A percentile compares a stretch with the other conserved stretches of the same genome.
phyloP scores from a whole-genome alignment of 495 filamentous ascomycete genomes.

The Daldinia decipiens region DNA sequence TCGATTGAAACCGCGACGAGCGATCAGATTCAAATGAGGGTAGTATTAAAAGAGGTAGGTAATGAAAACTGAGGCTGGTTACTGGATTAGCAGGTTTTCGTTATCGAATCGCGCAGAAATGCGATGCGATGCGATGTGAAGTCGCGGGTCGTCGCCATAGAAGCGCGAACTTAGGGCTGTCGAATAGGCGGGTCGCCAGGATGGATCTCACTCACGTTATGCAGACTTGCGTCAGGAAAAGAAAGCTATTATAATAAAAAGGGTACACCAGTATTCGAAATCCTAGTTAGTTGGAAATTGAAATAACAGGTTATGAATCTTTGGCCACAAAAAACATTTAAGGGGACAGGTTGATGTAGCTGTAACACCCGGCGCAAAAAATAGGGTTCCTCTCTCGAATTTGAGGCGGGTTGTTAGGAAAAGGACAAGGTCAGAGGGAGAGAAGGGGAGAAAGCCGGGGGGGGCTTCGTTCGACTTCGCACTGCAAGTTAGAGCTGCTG shows the following conservation, averaged over 20 bases:
- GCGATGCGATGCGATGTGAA: slow-evolving; percentile 37
- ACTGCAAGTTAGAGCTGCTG: slow-evolving; percentile 27
- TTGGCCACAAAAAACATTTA: slow-evolving; percentile 21
- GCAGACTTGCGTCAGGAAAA: slow-evolving; percentile 25
- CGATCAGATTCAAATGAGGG: slow-evolving; percentile 9
- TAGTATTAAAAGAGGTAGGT: slow-evolving; percentile 31
- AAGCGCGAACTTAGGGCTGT: slow-evolving; percentile 34
- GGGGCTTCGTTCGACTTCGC: slow-evolving; percentile 39
- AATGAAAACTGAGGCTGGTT: slow-evolving; percentile 35
- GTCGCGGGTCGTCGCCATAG: slow-evolving; percentile 40
- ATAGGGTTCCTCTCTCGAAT: slow-evolving; percentile 22
- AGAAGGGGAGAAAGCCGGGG: slow-evolving; percentile 35
- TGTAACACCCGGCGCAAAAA: slow-evolving; percentile 47
- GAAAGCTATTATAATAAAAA: slow-evolving; percentile 18
- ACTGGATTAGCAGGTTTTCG: slow-evolving; percentile 49
- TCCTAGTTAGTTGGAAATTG: background rate
- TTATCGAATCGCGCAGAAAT: slow-evolving; percentile 34
- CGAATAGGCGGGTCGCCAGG: slow-evolving; percentile 45
- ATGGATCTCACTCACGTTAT: slow-evolving; percentile 50
- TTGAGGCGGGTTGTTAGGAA: slow-evolving; percentile 38
- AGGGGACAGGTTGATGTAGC: slow-evolving; percentile 35
- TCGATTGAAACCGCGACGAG: slow-evolving; percentile 16
- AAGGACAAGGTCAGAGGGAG: slow-evolving; percentile 30
- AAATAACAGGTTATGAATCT: slow-evolving; percentile 1
- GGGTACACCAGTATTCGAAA: slow-evolving; percentile 1